phyloP scores from a whole-genome alignment of 257 asterid genomes.

The Forsythia suspensa region DNA sequence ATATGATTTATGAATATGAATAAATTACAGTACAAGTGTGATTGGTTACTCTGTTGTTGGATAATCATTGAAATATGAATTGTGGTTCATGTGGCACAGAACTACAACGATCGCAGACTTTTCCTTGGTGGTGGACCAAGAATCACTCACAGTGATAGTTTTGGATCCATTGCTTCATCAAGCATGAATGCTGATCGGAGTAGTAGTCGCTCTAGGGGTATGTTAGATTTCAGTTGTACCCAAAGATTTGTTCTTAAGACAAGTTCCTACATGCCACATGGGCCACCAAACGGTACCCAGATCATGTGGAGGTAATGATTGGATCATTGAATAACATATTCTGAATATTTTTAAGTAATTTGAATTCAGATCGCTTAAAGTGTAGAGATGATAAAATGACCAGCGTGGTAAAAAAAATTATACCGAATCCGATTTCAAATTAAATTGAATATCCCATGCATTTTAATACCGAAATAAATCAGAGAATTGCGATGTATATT shows the following conservation, averaged over 20 bases:
- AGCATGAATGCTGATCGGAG: constrained; percentile 70
- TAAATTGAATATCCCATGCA: not conserved
- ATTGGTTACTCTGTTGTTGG: not conserved
- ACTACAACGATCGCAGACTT: constrained; percentile 85
- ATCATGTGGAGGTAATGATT: not conserved
- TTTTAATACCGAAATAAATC: not conserved
- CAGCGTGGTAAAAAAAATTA: not conserved
- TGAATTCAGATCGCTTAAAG: constrained; percentile 1
- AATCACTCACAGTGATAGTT: constrained; percentile 64
- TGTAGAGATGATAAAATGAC: not conserved
- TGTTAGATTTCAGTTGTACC: constrained; percentile 12
- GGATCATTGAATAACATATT: not conserved
- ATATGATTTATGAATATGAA: not conserved
- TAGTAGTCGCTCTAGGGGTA: constrained; percentile 87
- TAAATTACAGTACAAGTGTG: not conserved
- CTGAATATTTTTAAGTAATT: constrained; percentile 4
- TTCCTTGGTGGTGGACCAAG: constrained; percentile 93
- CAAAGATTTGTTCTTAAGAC: constrained; percentile 31
- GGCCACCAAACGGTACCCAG: constrained; percentile 79
- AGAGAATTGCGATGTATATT: not conserved
- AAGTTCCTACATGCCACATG: constrained; percentile 84
- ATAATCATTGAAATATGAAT: constrained; percentile 23
- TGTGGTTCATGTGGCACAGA: constrained; percentile 50
- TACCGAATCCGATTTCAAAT: not conserved
- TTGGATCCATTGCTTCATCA: constrained; percentile 57